Evolutionary conservation across 75 land plant species (phyloP).

Genomic region (Ceratopteris richardii): DNA sequence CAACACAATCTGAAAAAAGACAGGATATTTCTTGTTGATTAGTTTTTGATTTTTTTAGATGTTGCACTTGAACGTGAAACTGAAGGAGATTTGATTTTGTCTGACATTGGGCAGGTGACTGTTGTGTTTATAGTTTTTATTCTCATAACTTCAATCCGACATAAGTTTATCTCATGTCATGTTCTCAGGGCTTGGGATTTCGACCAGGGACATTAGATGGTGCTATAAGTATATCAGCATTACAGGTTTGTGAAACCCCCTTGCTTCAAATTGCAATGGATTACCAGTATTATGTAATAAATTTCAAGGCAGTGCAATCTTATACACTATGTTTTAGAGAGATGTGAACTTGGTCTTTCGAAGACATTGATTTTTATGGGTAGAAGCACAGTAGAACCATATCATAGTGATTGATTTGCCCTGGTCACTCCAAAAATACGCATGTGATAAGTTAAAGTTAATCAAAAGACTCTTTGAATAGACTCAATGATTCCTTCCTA

Average conservation of each 20-base stretch:
- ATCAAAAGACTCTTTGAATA: no score
- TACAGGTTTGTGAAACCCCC: slow-evolving; percentile 47
- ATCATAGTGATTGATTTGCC: no score
- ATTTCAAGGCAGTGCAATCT: no score
- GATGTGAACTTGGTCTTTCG: no score
- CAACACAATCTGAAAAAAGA: no score
- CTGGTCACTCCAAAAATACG: no score
- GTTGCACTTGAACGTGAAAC: slow-evolving; percentile 85
- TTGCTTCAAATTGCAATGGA: not conserved
- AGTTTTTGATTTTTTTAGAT: slow-evolving; percentile 26
- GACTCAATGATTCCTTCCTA: no score
- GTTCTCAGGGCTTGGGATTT: slow-evolving; percentile 58
- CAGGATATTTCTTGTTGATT: no score
- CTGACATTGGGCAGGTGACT: slow-evolving; percentile 90
- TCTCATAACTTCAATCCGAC: not conserved
- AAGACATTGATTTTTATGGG: no score
- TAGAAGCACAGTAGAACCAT: no score
- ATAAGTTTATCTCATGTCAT: not conserved
- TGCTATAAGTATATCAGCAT: slow-evolving; percentile 88
- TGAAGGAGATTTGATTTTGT: slow-evolving; percentile 81
- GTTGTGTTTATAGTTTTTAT: not conserved
- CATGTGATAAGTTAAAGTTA: no score
- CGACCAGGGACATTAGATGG: slow-evolving; percentile 84
- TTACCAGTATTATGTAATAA: not conserved
- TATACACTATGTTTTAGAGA: no score